phyloP scores from a whole-genome alignment of 2,329 filamentous ascomycete genomes.

The Leptographium radiaticola region DNA sequence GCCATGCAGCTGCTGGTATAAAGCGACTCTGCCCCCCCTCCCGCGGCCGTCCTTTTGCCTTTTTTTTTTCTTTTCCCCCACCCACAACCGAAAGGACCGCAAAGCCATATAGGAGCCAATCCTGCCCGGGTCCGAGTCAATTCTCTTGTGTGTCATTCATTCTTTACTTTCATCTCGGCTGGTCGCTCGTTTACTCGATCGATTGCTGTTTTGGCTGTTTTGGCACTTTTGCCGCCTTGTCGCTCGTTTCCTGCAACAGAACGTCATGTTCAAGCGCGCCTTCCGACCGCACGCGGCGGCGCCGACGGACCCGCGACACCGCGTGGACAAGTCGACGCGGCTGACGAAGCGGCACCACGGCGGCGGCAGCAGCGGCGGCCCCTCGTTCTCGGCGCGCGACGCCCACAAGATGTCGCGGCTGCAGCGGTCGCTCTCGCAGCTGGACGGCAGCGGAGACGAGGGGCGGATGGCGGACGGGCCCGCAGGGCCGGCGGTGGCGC shows the following conservation, averaged over 20 bases:
- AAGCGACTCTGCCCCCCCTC: slow-evolving; percentile 19
- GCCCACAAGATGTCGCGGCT: slow-evolving; percentile 70
- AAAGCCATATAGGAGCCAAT: slow-evolving; percentile 40
- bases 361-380: neutral
- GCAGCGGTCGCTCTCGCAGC: slow-evolving; percentile 61
- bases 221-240: neutral
- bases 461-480: slow-evolving; percentile 18
- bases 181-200: neutral
- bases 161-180: neutral
- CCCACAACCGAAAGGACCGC: slow-evolving; percentile 43
- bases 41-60: slow-evolving; percentile 23
- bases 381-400: slow-evolving; percentile 42
- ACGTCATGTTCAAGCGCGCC: slow-evolving; percentile 82
- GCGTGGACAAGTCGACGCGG: slow-evolving; percentile 79
- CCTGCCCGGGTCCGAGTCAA: slow-evolving; percentile 42
- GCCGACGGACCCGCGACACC: slow-evolving; percentile 29
- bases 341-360: slow-evolving; percentile 49
- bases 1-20: slow-evolving; percentile 15
- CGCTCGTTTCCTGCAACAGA: neutral
- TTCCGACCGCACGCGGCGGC: slow-evolving; percentile 53
- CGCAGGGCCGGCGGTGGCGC: slow-evolving; percentile 20
- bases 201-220: neutral
- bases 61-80: slow-evolving; percentile 39
- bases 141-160: slow-evolving; percentile 22
- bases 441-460: slow-evolving; percentile 18